Conservation (phyloP, 352 stramenopile genomes). For the Phytophthora chlamydospora region DNA sequence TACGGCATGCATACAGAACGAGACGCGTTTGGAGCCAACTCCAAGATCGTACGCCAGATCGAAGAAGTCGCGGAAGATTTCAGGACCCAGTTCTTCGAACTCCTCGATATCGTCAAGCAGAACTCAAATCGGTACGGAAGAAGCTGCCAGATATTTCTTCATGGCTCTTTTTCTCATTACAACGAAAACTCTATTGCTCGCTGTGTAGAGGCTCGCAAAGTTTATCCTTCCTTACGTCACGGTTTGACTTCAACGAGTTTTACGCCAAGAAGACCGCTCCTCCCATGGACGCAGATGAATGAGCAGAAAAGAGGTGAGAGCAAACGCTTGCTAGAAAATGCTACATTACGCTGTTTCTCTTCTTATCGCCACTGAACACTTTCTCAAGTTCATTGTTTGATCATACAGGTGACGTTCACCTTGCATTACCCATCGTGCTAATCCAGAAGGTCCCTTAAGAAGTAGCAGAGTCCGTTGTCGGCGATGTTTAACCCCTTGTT, state of each 20-base stretch:
- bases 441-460: constrained; percentile 72
- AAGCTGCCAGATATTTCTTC: constrained; percentile 15
- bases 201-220: constrained; percentile 67
- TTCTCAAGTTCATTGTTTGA: constrained; percentile 6
- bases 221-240: constrained; percentile 85
- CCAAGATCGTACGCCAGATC: constrained; percentile 64
- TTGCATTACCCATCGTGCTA: constrained; percentile 8
- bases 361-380: not conserved
- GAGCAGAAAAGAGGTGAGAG: constrained; percentile 22
- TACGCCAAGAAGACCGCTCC: constrained; percentile 71
- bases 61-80: constrained; percentile 73
- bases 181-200: not conserved
- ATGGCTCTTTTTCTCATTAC: constrained; percentile 1
- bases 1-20: constrained; percentile 38
- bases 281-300: constrained; percentile 54
- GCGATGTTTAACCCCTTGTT: constrained; percentile 41
- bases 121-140: constrained; percentile 53
- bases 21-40: constrained; percentile 52
- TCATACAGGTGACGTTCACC: constrained; percentile 1
- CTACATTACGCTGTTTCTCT: not conserved
- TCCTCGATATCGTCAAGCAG: constrained; percentile 79
- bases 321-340: constrained; percentile 5
- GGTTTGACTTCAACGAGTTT: constrained; percentile 93
- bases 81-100: constrained; percentile 56
- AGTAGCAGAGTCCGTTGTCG: constrained; percentile 77